Percentiles rank a stretch among this genome's conserved stretches.
These are phyloP conservation scores for Penicillium sp. DNA, from an alignment of 2,329 filamentous ascomycete species.

Conservation along the genomic window DNA sequence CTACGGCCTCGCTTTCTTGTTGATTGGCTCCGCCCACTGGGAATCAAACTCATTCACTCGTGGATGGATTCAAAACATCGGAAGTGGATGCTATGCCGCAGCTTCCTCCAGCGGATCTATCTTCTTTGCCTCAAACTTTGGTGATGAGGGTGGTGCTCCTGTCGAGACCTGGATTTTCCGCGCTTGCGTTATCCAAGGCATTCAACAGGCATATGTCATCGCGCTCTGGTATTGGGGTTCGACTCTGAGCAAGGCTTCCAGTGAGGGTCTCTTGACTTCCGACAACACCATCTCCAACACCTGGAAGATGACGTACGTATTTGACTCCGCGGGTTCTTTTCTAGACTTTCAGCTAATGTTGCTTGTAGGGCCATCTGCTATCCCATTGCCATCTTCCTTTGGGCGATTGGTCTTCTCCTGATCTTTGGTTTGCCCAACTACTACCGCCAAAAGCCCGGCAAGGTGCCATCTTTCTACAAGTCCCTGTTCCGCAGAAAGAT, in stretches of 20 bases:
- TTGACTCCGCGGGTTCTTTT: no score
- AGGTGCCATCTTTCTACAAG: constrained; percentile 66
- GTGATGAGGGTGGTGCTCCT: constrained; percentile 62
- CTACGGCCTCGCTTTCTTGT: constrained; percentile 63
- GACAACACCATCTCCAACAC: constrained; percentile 40
- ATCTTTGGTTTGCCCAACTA: constrained; percentile 64
- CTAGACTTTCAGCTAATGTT: constrained; percentile 18
- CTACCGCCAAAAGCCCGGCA: constrained; percentile 65
- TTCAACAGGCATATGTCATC: constrained; percentile 66
- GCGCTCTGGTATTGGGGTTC: constrained; percentile 69
- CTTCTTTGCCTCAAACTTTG: constrained; percentile 69
- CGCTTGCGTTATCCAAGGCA: constrained; percentile 66
- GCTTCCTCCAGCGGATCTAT: constrained; percentile 65
- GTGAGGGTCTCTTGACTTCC: constrained; percentile 42
- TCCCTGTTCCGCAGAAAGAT: constrained; percentile 64
- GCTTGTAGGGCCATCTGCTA: constrained; percentile 54
- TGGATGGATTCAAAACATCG: constrained; percentile 61
- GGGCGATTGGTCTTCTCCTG: constrained; percentile 56
- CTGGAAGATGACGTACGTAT: constrained; percentile 47
- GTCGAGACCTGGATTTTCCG: constrained; percentile 67
- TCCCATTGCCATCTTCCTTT: constrained; percentile 60
- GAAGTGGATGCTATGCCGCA: constrained; percentile 61
- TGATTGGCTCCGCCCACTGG: constrained; percentile 63
- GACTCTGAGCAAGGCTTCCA: constrained; percentile 50
- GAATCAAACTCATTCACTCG: constrained; percentile 40